Conservation (phyloP, 1,139 yeast species). For the Diutina catenulata region DNA sequence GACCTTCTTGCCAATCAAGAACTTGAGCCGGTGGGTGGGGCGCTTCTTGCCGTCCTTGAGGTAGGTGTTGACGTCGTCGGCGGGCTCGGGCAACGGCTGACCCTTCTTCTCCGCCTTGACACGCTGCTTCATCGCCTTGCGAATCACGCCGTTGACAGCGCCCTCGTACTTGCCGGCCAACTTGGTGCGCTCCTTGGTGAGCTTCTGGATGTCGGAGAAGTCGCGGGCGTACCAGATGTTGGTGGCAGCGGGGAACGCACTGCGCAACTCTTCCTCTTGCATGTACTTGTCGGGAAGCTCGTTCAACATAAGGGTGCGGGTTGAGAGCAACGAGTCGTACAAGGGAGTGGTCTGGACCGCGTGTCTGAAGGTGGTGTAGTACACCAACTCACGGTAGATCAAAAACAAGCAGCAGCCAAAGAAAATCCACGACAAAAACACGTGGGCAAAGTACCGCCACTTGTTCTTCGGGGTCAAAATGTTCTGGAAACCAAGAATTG, state of each 20-base stretch:
- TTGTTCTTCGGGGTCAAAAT: slow-evolving; percentile 48
- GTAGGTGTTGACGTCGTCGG: slow-evolving; percentile 42
- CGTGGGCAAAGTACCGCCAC: slow-evolving; percentile 60
- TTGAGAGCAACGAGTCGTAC: slow-evolving; percentile 52
- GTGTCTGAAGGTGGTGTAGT: slow-evolving; percentile 56
- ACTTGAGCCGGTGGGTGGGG: slow-evolving; percentile 51
- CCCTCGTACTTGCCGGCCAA: slow-evolving; percentile 47
- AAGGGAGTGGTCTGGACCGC: slow-evolving; percentile 60
- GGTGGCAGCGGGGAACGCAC: slow-evolving; percentile 48
- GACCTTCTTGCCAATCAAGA: slow-evolving; percentile 34
- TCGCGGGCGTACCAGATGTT: slow-evolving; percentile 57
- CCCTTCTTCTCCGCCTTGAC: slow-evolving; percentile 47
- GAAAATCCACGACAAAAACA: slow-evolving; percentile 56
- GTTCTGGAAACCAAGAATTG: slow-evolving; percentile 50
- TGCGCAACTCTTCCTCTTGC: slow-evolving; percentile 41
- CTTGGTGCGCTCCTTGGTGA: slow-evolving; percentile 44
- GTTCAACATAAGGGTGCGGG: slow-evolving; percentile 57
- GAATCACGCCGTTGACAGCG: slow-evolving; percentile 41
- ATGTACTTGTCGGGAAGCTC: slow-evolving; percentile 41
- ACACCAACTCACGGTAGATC: slow-evolving; percentile 60
- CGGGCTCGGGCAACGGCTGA: slow-evolving; percentile 40
- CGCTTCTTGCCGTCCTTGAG: slow-evolving; percentile 51
- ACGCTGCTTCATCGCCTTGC: slow-evolving; percentile 45
- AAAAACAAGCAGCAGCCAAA: slow-evolving; percentile 49
- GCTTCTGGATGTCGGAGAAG: slow-evolving; percentile 36